phyloP scores from a whole-genome alignment of 225 moss, liverwort and hornwort species.

The Neckera pumila region DNA sequence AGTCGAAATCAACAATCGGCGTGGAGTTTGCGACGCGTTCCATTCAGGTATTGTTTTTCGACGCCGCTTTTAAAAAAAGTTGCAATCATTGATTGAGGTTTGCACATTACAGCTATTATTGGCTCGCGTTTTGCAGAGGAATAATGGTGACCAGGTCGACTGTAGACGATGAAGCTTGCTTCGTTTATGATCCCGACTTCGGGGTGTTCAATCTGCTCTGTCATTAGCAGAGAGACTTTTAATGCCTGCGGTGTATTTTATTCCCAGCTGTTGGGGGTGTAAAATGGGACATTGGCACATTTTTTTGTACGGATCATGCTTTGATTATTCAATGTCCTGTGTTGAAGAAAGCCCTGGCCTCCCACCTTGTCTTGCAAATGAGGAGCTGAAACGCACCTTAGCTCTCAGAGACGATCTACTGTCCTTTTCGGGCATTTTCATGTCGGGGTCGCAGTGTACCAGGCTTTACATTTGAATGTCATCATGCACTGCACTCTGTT shows the following conservation, averaged over 20 bases:
- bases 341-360: background rate
- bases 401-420: background rate
- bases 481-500: background rate
- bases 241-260: background rate
- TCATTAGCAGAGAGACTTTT: background rate
- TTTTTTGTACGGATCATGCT: background rate
- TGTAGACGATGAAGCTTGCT: background rate
- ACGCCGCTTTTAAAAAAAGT: no score
- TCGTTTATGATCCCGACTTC: background rate
- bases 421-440: background rate
- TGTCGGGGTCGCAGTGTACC: background rate
- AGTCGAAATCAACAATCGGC: conserved; percentile 95
- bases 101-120: background rate
- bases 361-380: background rate
- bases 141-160: background rate
- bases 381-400: background rate
- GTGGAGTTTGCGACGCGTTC: conserved; percentile 90
- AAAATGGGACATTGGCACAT: background rate
- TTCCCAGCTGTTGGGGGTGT: background rate
- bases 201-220: background rate
- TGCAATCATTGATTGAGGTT: background rate
- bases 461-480: background rate
- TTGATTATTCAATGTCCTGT: background rate
- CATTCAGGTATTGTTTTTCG: conserved; percentile 26
- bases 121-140: background rate